Percentiles rank a stretch among this genome's conserved stretches.
Evolutionary conservation across 2,329 filamentous ascomycete genomes (phyloP).

Genomic region (Trematosphaeria pertusa): DNA sequence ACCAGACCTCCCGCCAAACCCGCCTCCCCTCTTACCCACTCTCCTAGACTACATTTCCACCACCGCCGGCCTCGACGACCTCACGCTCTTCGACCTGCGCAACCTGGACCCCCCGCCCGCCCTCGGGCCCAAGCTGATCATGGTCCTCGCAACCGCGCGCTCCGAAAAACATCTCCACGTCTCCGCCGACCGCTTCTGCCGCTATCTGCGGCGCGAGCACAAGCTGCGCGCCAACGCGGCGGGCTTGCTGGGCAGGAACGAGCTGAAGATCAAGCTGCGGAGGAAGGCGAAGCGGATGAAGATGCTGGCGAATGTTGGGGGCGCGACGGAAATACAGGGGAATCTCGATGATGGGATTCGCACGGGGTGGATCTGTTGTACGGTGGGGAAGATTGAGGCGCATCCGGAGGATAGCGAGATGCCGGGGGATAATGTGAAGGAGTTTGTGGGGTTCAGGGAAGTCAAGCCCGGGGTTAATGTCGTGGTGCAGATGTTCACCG

Average conservation of each 20-base stretch:
- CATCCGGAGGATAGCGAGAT: constrained; percentile 48
- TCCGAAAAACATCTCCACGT: constrained; percentile 94
- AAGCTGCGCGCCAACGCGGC: constrained; percentile 80
- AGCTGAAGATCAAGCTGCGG: constrained; percentile 85
- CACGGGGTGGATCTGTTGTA: constrained; percentile 96
- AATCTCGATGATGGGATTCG: constrained; percentile 82
- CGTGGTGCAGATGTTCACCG: constrained; percentile 75
- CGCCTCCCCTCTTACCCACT: constrained; percentile 74
- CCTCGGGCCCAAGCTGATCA: constrained; percentile 85
- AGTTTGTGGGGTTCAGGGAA: constrained; percentile 79
- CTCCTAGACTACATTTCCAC: constrained; percentile 81
- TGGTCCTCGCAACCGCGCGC: constrained; percentile 90
- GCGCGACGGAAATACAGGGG: constrained; percentile 55
- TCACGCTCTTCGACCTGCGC: constrained; percentile 83
- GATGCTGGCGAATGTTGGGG: constrained; percentile 75
- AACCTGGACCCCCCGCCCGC: constrained; percentile 84
- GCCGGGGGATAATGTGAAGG: constrained; percentile 49
- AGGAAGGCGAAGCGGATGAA: constrained; percentile 82
- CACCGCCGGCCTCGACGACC: constrained; percentile 83
- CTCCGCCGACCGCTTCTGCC: constrained; percentile 84
- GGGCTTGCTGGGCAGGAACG: constrained; percentile 86
- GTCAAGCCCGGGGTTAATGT: constrained; percentile 64
- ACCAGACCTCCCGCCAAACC: constrained; percentile 69
- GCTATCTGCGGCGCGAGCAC: constrained; percentile 79
- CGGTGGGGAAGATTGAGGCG: constrained; percentile 74